phyloP scores from a whole-genome alignment of 2,329 filamentous ascomycete genomes.

The Aspergillus quadricinctus region DNA sequence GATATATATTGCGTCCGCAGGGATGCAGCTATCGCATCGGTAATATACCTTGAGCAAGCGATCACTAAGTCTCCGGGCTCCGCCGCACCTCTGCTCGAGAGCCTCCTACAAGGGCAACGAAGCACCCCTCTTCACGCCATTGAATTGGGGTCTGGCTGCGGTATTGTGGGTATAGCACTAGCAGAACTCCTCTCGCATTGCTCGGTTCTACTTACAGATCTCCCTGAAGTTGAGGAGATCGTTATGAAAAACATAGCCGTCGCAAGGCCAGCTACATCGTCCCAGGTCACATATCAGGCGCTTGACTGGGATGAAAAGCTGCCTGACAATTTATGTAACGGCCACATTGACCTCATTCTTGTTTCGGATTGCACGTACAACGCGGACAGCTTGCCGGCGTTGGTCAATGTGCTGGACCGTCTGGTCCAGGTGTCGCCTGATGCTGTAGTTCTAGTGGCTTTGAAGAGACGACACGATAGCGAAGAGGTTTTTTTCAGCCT shows the following conservation, averaged over 20 bases:
- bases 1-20: slow-evolving; percentile 22
- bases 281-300: slow-evolving; percentile 45
- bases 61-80: slow-evolving; percentile 26
- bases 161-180: slow-evolving; percentile 63
- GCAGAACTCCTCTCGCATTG: slow-evolving; percentile 50
- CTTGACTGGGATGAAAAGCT: slow-evolving; percentile 62
- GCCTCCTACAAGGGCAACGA: slow-evolving; percentile 26
- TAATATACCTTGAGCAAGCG: slow-evolving; percentile 48
- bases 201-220: slow-evolving; percentile 60
- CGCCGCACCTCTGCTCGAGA: slow-evolving; percentile 27
- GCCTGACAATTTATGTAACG: slow-evolving; percentile 35
- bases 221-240: slow-evolving; percentile 60
- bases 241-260: slow-evolving; percentile 51
- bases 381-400: slow-evolving; percentile 58
- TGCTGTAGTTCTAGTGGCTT: slow-evolving; percentile 54
- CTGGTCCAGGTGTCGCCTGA: slow-evolving; percentile 48
- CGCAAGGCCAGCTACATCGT: slow-evolving; percentile 40
- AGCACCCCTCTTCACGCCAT: slow-evolving; percentile 47
- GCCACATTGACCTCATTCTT: slow-evolving; percentile 55
- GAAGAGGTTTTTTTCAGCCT: slow-evolving; percentile 64
- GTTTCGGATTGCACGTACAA: slow-evolving; percentile 74
- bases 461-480: slow-evolving; percentile 64
- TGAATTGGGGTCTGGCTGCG: slow-evolving; percentile 65
- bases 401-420: slow-evolving; percentile 54
- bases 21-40: slow-evolving; percentile 58